Evolutionary conservation across 1,139 yeast species (phyloP).

Genomic region (Yamadazyma friedrichii): DNA sequence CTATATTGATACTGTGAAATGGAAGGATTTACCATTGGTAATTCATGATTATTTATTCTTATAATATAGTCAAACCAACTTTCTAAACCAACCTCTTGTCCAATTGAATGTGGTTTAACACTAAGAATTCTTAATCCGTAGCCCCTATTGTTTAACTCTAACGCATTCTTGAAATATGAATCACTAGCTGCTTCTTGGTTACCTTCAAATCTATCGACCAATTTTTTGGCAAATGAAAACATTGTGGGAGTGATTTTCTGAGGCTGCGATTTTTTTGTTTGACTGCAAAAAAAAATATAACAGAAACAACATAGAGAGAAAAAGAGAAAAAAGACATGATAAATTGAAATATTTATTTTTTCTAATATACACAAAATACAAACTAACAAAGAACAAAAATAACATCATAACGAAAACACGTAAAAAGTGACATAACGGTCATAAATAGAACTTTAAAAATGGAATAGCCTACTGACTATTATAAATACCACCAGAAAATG

Average conservation of each 20-base stretch:
- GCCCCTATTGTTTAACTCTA: constrained; percentile 40
- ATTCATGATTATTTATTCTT: constrained; percentile 72
- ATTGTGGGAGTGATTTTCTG: constrained; percentile 27
- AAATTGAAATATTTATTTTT: background rate
- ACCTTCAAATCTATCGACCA: constrained; percentile 75
- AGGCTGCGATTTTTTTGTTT: constrained; percentile 1
- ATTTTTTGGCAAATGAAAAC: constrained; percentile 87
- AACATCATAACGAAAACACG: background rate
- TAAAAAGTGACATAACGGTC: background rate
- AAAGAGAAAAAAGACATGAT: background rate
- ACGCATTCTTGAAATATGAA: constrained; percentile 52
- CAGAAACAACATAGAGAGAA: background rate
- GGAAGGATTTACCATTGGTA: constrained; percentile 50
- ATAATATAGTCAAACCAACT: constrained; percentile 86
- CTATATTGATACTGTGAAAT: constrained; percentile 31
- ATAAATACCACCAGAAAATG: constrained; percentile 61
- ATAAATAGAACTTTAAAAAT: background rate
- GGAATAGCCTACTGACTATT: constrained; percentile 7
- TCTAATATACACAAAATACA: background rate
- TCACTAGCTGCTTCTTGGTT: constrained; percentile 35
- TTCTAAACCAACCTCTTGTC: constrained; percentile 51
- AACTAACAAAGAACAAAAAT: background rate
- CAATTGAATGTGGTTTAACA: constrained; percentile 42
- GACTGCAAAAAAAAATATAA: background rate
- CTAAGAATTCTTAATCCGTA: constrained; percentile 42